Conservation (phyloP, 306 rosid species). For the Prunus mume region DNA sequence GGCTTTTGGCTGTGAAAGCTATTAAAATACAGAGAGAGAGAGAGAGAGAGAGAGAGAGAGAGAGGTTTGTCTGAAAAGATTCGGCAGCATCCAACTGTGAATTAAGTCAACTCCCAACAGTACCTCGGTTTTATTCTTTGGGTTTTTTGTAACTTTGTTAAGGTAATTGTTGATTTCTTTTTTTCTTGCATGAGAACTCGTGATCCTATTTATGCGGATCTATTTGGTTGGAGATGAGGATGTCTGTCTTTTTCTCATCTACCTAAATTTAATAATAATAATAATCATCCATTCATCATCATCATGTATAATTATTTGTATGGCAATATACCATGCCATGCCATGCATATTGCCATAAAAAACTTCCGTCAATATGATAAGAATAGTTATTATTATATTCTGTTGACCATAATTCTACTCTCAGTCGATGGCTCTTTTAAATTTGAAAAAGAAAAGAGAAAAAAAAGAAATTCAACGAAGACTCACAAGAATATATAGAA, state of each 20-base stretch:
- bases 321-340: neutral
- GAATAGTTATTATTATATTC: neutral
- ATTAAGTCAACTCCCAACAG: constrained; percentile 38
- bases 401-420: constrained; percentile 1
- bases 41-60: neutral
- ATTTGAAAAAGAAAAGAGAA: constrained; percentile 3
- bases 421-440: constrained; percentile 14
- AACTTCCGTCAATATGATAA: neutral
- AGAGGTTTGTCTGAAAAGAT: constrained; percentile 27
- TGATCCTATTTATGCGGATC: constrained; percentile 44
- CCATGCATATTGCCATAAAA: neutral
- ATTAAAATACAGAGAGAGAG: constrained; percentile 26
- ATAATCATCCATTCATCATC: neutral
- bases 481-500: neutral
- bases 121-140: constrained; percentile 10
- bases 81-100: constrained; percentile 29
- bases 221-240: constrained; percentile 30
- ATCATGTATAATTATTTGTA: neutral
- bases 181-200: constrained; percentile 25
- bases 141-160: neutral
- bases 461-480: neutral
- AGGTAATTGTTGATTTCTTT: neutral
- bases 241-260: constrained; percentile 34
- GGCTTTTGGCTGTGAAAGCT: constrained; percentile 31
- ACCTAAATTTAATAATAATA: constrained; percentile 7